Percentiles rank a stretch among this genome's conserved stretches.
Evolutionary conservation across 495 filamentous ascomycete species (phyloP).

Genomic region (Chlorociboria aeruginascens): DNA sequence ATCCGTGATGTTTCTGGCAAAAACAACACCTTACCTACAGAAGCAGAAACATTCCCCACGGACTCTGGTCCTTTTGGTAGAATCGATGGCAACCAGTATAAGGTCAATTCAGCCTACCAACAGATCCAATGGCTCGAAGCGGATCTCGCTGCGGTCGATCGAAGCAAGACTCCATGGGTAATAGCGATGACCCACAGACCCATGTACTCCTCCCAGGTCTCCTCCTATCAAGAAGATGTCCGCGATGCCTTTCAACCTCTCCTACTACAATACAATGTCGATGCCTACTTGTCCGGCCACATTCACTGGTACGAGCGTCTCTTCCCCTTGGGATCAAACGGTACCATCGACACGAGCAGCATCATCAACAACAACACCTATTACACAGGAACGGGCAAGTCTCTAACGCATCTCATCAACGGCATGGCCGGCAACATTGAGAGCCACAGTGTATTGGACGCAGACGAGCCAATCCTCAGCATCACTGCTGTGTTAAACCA

Average conservation of each 20-base stretch:
- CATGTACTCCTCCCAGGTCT: slow-evolving; percentile 29
- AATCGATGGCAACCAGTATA: slow-evolving; percentile 24
- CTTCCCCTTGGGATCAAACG: slow-evolving; percentile 25
- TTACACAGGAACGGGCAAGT: slow-evolving; percentile 23
- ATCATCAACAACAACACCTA: slow-evolving; percentile 28
- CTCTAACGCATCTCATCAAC: slow-evolving; percentile 25
- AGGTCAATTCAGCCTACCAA: slow-evolving; percentile 27
- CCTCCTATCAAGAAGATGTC: slow-evolving; percentile 24
- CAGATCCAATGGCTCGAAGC: slow-evolving; percentile 35
- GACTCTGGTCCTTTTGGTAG: slow-evolving; percentile 39
- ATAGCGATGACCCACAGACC: slow-evolving; percentile 41
- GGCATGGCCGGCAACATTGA: slow-evolving; percentile 26
- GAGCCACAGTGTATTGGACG: slow-evolving; percentile 23
- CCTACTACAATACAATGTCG: slow-evolving; percentile 35
- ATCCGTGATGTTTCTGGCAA: slow-evolving; percentile 24
- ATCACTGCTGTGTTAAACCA: slow-evolving; percentile 37
- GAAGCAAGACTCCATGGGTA: slow-evolving; percentile 40
- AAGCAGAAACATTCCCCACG: slow-evolving; percentile 32
- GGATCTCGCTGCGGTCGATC: slow-evolving; percentile 38
- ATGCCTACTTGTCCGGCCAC: slow-evolving; percentile 36
- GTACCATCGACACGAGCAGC: slow-evolving; percentile 21
- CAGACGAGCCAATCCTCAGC: slow-evolving; percentile 20
- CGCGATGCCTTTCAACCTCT: slow-evolving; percentile 31
- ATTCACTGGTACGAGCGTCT: slow-evolving; percentile 28
- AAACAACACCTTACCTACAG: slow-evolving; percentile 28